phyloP scores from a whole-genome alignment of 169 alveolate species.

The Toxoplasma gondii region DNA sequence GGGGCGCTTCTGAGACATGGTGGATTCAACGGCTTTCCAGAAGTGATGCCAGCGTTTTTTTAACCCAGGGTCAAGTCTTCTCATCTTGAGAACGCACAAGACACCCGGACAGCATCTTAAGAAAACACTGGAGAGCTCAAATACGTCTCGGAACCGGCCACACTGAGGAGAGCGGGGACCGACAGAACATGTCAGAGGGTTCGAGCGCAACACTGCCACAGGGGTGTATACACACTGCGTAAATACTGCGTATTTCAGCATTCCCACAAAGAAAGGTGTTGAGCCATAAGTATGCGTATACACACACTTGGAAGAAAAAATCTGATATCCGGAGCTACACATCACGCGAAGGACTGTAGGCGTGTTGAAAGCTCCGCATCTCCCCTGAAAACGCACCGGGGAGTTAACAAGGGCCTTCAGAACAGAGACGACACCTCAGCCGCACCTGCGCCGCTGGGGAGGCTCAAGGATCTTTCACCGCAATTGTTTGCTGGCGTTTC shows the following conservation, averaged over 20 bases:
- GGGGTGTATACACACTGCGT: background rate
- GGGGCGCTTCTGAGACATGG: too few relatives aligned
- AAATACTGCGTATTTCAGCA: too few relatives aligned
- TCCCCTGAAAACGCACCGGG: too few relatives aligned
- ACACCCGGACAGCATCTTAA: background rate
- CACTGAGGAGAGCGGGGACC: background rate
- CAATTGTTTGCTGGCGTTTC: too few relatives aligned
- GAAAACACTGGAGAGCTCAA: background rate
- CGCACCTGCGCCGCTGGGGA: too few relatives aligned
- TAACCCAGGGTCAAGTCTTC: background rate
- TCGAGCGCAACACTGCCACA: background rate
- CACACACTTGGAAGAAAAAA: background rate
- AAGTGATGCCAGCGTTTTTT: background rate
- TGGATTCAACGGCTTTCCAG: too few relatives aligned
- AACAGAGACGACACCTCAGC: too few relatives aligned
- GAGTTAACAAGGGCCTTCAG: too few relatives aligned
- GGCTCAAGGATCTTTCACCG: too few relatives aligned
- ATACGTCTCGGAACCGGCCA: background rate
- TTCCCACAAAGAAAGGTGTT: background rate
- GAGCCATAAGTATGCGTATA: background rate
- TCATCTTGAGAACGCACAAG: background rate
- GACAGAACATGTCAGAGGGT: background rate
- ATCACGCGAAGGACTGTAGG: background rate
- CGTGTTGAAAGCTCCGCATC: background rate
- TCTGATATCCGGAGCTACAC: background rate